Percentiles rank a stretch among this genome's conserved stretches.
These are phyloP conservation scores for Cystofilobasidium bisporidii DNA, from an alignment of 768 basidiomycete species.

Conservation along the genomic window DNA sequence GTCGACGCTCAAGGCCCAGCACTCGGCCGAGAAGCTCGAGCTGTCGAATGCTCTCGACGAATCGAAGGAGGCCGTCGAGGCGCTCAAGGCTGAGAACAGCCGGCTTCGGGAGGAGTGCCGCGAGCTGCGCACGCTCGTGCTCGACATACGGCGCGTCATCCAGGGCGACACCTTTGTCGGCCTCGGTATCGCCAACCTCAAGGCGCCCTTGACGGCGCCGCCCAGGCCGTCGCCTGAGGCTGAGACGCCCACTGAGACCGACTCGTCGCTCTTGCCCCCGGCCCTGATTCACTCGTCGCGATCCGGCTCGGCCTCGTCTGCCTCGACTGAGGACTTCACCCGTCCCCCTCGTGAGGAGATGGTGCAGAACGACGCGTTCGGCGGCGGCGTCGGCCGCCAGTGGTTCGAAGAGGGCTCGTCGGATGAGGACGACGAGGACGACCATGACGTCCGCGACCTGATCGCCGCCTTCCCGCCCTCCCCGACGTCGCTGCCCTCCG, in stretches of 20 bases:
- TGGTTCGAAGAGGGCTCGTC: neutral
- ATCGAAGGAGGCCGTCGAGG: neutral
- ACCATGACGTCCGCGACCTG: neutral
- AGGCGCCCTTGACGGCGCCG: too few species aligned
- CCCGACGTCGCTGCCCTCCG: neutral
- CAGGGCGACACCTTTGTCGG: conserved; percentile 1
- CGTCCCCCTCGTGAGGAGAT: too few species aligned
- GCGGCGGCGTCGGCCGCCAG: neutral
- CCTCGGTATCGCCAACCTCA: neutral
- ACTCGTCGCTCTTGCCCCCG: neutral
- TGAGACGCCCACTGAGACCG: too few species aligned
- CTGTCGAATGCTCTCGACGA: neutral
- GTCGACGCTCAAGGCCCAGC: neutral
- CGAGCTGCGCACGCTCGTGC: neutral
- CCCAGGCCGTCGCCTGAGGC: too few species aligned
- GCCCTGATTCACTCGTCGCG: neutral
- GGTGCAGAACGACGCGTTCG: neutral
- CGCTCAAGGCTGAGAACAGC: neutral
- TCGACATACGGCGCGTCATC: conserved; percentile 1
- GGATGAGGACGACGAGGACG: neutral
- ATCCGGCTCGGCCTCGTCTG: neutral
- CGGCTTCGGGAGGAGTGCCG: neutral
- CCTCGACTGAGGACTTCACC: neutral
- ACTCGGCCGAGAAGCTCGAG: neutral
- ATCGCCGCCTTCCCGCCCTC: neutral